Percentiles rank a stretch among this genome's conserved stretches.
These are phyloP conservation scores for Aureobasidium mangrovei DNA, from an alignment of 2,329 filamentous ascomycete genomes.

Conservation along the genomic window DNA sequence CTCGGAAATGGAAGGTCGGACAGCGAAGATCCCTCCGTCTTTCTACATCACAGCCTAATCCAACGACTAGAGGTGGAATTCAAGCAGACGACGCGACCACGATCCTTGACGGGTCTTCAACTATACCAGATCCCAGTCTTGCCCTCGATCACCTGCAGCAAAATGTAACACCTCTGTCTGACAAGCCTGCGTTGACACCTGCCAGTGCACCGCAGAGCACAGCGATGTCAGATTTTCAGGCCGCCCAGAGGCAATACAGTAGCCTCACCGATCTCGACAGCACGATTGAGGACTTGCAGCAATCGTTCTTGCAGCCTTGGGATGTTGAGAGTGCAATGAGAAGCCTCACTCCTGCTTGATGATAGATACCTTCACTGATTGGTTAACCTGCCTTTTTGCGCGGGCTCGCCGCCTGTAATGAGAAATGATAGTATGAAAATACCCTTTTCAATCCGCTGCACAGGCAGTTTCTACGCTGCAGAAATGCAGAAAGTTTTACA, in stretches of 20 bases:
- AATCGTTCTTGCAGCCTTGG: constrained; percentile 1
- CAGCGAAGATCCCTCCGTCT: background rate
- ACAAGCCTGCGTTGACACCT: background rate
- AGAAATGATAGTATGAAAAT: constrained; percentile 12
- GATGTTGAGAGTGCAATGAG: background rate
- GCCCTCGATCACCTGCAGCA: constrained; percentile 1
- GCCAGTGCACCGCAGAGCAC: constrained; percentile 2
- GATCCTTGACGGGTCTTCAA: constrained; percentile 1
- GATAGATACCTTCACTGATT: background rate
- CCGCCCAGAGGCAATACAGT: constrained; percentile 5
- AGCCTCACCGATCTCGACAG: constrained; percentile 7
- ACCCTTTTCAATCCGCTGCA: background rate
- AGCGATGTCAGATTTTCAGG: constrained; percentile 1
- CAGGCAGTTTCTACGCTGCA: too few species aligned
- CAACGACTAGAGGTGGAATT: too few species aligned
- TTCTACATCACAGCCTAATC: background rate
- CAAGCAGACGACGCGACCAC: too few species aligned
- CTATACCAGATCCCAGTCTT: constrained; percentile 9
- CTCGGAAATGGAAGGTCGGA: background rate
- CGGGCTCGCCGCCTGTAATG: background rate
- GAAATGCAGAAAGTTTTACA: too few species aligned
- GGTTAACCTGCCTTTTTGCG: background rate
- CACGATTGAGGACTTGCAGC: background rate
- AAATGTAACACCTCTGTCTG: background rate
- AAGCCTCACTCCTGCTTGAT: background rate